These are phyloP conservation scores for Spizellomyces punctatus DNA, from an alignment of 192 early-diverging fungal genomes.

Conservation along the genomic window DNA sequence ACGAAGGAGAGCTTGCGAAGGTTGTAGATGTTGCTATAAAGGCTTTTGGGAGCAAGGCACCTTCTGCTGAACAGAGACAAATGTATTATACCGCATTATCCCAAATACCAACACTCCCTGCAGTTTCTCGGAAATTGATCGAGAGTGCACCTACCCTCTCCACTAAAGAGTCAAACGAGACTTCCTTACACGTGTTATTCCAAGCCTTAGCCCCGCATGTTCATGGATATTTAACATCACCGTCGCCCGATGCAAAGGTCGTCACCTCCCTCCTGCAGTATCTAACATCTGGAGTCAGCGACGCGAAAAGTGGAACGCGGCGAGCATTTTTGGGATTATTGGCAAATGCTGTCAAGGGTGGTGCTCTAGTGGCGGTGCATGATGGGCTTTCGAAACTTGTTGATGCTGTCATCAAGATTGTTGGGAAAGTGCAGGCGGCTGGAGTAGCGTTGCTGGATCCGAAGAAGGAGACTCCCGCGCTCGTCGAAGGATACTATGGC, in stretches of 20 bases:
- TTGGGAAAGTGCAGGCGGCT: conserved; percentile 48
- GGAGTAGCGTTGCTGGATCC: conserved; percentile 50
- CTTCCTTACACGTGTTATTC: conserved; percentile 62
- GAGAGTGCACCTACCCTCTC: conserved; percentile 68
- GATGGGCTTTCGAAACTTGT: conserved; percentile 33
- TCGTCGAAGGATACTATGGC: conserved; percentile 46
- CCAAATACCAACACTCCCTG: conserved; percentile 38
- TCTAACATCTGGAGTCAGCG: conserved; percentile 57
- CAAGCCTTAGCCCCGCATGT: conserved; percentile 60
- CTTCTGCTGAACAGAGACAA: conserved; percentile 70
- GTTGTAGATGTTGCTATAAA: conserved; percentile 66
- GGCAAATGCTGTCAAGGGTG: conserved; percentile 58
- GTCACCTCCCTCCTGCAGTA: conserved; percentile 50
- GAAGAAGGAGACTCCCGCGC: conserved; percentile 50
- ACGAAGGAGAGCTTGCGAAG: conserved; percentile 55
- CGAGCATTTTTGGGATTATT: conserved; percentile 69
- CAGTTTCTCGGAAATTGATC: conserved; percentile 54
- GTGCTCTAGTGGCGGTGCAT: conserved; percentile 23
- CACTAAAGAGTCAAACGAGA: conserved; percentile 78
- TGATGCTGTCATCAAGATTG: conserved; percentile 52
- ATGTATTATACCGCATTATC: conserved; percentile 62
- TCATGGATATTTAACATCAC: conserved; percentile 44
- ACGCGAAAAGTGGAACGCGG: conserved; percentile 61
- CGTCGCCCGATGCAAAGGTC: conserved; percentile 41
- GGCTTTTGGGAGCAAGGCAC: conserved; percentile 36